These are phyloP conservation scores for Colletotrichum orchidophilum DNA, from an alignment of 2,329 filamentous ascomycete species.

Conservation along the genomic window DNA sequence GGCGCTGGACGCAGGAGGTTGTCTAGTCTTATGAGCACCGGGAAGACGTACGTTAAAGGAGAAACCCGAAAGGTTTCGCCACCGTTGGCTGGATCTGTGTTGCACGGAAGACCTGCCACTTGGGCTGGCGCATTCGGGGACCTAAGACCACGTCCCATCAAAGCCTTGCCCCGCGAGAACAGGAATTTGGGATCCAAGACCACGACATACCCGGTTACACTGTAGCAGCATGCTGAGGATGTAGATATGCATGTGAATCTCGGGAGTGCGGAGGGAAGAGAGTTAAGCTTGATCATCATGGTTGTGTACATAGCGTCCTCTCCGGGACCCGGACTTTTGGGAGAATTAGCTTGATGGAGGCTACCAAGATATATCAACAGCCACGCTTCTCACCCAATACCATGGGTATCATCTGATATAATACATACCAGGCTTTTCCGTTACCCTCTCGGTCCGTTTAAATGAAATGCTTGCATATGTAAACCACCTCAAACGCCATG, in stretches of 20 bases:
- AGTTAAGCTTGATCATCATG: not conserved
- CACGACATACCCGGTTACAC: not conserved
- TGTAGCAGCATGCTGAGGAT: not conserved
- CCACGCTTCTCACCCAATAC: constrained; percentile 8
- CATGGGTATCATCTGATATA: constrained; percentile 33
- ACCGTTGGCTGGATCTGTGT: not conserved
- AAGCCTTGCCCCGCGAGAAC: not conserved
- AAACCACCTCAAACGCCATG: constrained; percentile 32
- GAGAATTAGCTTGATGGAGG: constrained; percentile 6
- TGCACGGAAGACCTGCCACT: not conserved
- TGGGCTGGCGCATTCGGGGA: not conserved
- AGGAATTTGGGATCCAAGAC: no score
- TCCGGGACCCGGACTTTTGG: not conserved
- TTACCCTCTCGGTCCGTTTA: constrained; percentile 37
- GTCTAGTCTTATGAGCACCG: not conserved
- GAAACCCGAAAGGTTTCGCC: not conserved
- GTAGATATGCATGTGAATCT: not conserved
- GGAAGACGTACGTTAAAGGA: not conserved
- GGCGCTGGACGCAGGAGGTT: not conserved
- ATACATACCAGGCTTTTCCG: constrained; percentile 32
- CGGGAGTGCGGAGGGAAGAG: not conserved
- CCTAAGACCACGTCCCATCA: not conserved
- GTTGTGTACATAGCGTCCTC: not conserved
- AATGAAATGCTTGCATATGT: constrained; percentile 41
- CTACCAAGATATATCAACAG: not conserved